Base-by-base conservation (phyloP, 1,139 yeast species). In the Geotrichum reessii region DNA sequence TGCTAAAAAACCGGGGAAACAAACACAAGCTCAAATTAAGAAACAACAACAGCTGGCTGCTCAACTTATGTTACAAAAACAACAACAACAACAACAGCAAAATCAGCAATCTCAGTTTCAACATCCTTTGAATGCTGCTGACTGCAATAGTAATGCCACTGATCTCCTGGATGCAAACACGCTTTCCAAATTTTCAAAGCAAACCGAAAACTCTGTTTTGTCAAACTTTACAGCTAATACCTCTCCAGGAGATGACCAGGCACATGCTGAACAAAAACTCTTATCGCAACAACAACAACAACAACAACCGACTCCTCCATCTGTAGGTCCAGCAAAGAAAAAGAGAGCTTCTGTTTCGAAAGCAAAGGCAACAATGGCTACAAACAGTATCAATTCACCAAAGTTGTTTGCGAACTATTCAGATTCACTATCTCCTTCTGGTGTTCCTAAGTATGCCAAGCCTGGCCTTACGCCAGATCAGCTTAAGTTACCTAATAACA, bases 381-480 rank as follows among this genome's bases (percentile, higher is more conserved):
- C 37, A n/a, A 31, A 31, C 12, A 31, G 14, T 31, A n/a, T 31
- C 12, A 31, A 31, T 9, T 31, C 37, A n/a, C 37, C 37, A 5
- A 31, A 31, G 37, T 31, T n/a, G 12, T 31, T 31, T 31, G 37
- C 37, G 14, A 31, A n/a, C 37, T 31, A 31, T n/a, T n/a, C 37
- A 31, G 37, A 31, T 4, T 31, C 37, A 9, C 14, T 31, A 31
- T 31, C 37, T 8, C 67, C 71, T 1, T 61, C 69, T 31, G 37
- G 37, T 8, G 37, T 31, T 8, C 37, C 37, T 31, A 31, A 31
- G 1, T 67, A 69, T 61, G 69, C 62, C 11, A 65, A 65, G 52
- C 65, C 65, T 1, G 64, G 64, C 12, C 56, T 69, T 14, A 67
- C 71, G 17, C 59, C 69, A 2, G 72, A 69, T 47, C 72, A 69